Conservation (phyloP, 2,329 filamentous ascomycete genomes). For the Diplodia sapinea region DNA sequence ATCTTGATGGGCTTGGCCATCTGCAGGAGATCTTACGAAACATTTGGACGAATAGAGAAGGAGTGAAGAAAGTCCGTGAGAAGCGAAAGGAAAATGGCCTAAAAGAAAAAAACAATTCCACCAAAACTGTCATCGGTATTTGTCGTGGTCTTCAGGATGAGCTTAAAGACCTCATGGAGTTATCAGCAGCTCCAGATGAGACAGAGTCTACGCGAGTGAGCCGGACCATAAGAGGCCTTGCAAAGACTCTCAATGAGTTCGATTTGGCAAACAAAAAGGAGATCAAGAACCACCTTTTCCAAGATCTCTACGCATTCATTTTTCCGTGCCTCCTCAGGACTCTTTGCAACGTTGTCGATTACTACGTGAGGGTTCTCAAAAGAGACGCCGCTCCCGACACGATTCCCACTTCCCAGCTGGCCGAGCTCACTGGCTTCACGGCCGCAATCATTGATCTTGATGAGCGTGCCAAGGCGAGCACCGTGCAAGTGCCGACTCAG, state of each 20-base stretch:
- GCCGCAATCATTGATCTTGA: constrained; percentile 38
- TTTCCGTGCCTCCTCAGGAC: constrained; percentile 38
- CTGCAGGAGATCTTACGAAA: background rate
- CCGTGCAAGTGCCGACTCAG: constrained; percentile 33
- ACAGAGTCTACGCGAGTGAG: background rate
- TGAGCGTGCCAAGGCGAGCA: constrained; percentile 36
- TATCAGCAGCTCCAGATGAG: background rate
- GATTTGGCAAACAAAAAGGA: constrained; percentile 13
- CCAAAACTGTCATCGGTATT: background rate
- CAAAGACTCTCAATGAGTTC: background rate
- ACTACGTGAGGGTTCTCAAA: constrained; percentile 32
- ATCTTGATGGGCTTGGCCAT: background rate
- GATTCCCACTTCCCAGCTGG: background rate
- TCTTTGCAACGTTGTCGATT: constrained; percentile 32
- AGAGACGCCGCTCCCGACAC: background rate
- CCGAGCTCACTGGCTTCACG: constrained; percentile 38
- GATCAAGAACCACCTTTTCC: constrained; percentile 26
- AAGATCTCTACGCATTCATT: constrained; percentile 39
- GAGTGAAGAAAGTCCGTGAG: background rate
- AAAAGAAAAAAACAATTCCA: background rate
- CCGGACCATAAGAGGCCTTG: background rate
- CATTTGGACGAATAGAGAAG: background rate
- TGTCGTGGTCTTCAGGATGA: background rate
- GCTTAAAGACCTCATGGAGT: background rate
- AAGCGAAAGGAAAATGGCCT: background rate